Percentiles rank a stretch among this genome's conserved stretches.
Conservation (phyloP, 1,284 basidiomycete genomes). For the Cystobasidiaceae sp. region DNA sequence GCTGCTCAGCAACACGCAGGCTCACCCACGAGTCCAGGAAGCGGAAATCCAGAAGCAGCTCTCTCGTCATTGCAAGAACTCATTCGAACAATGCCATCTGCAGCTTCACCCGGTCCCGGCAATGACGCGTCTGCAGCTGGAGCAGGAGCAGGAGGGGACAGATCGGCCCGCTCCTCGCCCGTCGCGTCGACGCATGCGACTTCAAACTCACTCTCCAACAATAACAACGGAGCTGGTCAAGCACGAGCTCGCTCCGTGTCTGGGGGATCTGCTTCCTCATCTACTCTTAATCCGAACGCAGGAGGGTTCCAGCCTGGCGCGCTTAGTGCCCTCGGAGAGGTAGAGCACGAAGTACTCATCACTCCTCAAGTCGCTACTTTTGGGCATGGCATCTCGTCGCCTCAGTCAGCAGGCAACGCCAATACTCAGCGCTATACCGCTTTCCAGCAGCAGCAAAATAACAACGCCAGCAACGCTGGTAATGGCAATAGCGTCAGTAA, state of each 20-base stretch:
- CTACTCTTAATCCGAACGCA: slow-evolving; percentile 43
- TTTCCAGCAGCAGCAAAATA: neutral
- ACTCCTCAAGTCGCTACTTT: slow-evolving; percentile 43
- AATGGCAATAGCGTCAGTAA: neutral
- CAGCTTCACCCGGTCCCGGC: neutral
- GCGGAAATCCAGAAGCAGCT: slow-evolving; percentile 20
- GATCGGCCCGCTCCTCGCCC: slow-evolving; percentile 2
- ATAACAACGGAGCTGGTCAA: no score
- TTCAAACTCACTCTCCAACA: no score
- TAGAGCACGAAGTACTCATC: slow-evolving; percentile 41
- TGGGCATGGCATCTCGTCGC: slow-evolving; percentile 25
- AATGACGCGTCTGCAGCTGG: neutral
- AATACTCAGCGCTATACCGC: neutral
- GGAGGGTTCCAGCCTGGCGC: slow-evolving; percentile 44
- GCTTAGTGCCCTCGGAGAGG: slow-evolving; percentile 41
- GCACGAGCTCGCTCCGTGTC: no score
- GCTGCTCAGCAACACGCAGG: no score
- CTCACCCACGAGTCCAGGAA: neutral
- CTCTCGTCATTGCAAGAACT: slow-evolving; percentile 20
- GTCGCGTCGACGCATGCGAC: neutral
- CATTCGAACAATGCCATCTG: slow-evolving; percentile 25
- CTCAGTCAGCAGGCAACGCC: neutral
- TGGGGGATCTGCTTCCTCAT: slow-evolving; percentile 14
- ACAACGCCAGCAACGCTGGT: neutral
- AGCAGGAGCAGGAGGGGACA: no score